Conservation (phyloP, 1,284 basidiomycete genomes). For the Cryptococcus sp. region DNA sequence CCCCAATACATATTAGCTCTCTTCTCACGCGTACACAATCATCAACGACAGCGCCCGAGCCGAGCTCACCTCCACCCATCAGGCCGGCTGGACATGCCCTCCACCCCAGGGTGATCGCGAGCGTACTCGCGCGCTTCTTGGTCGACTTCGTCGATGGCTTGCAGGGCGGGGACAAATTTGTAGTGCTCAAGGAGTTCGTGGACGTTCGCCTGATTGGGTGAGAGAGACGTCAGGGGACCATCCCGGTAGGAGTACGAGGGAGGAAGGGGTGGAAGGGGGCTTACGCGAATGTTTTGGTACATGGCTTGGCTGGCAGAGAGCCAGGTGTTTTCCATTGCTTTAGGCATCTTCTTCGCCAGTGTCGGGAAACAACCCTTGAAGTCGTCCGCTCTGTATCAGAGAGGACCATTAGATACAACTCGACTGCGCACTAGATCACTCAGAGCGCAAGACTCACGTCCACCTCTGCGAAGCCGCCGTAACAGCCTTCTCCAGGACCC, state of each 20-base stretch:
- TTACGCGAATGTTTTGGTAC: conserved; percentile 30
- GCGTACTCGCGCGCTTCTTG: conserved; percentile 32
- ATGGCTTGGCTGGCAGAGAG: conserved; percentile 23
- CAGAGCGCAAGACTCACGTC: conserved; percentile 34
- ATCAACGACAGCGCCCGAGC: too few species aligned
- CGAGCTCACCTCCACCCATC: conserved; percentile 44
- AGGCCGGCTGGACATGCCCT: conserved; percentile 8
- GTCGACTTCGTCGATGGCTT: conserved; percentile 35
- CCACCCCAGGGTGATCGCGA: conserved; percentile 9
- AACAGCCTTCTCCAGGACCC: conserved; percentile 41
- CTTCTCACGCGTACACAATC: not conserved
- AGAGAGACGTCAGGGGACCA: not conserved
- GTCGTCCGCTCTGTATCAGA: conserved; percentile 28
- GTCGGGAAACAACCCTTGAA: conserved; percentile 39
- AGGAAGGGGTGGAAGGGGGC: conserved; percentile 6
- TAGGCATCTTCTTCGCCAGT: conserved; percentile 25
- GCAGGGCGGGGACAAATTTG: conserved; percentile 28
- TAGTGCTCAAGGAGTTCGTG: conserved; percentile 35
- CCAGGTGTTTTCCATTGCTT: conserved; percentile 33
- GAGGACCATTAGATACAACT: not conserved
- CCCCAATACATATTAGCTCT: not conserved
- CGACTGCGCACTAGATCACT: not conserved
- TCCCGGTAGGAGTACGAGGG: not conserved
- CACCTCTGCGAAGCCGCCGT: conserved; percentile 41
- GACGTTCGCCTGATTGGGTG: conserved; percentile 22